A percentile compares a stretch with the other conserved stretches of the same genome.
Evolutionary conservation across 2,329 filamentous ascomycete species (phyloP).

Genomic region (Aureobasidium lini): DNA sequence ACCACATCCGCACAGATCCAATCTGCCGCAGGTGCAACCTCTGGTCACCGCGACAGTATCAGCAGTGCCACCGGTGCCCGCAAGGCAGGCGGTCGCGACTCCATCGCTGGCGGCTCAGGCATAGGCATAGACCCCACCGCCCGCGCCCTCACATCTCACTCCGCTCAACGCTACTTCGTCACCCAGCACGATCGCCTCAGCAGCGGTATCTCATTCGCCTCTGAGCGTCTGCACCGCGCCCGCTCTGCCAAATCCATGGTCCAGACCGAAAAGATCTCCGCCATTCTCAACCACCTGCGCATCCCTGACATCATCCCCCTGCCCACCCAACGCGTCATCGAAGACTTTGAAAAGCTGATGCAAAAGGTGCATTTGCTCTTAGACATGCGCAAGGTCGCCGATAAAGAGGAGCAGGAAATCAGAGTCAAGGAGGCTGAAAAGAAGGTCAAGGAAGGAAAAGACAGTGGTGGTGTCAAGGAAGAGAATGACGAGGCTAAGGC

Average conservation of each 20-base stretch:
- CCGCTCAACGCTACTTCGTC: conserved; percentile 77
- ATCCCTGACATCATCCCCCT: conserved; percentile 63
- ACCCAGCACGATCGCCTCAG: conserved; percentile 66
- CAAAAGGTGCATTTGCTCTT: conserved; percentile 60
- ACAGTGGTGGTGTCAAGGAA: conserved; percentile 4
- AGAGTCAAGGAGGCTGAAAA: conserved; percentile 42
- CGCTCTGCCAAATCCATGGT: conserved; percentile 69
- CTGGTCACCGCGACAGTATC: conserved; percentile 38
- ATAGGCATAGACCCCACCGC: conserved; percentile 21
- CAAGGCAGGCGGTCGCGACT: conserved; percentile 30
- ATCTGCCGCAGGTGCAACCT: conserved; percentile 19
- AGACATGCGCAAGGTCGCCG: conserved; percentile 64
- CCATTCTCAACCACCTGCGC: conserved; percentile 63
- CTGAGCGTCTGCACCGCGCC: conserved; percentile 71
- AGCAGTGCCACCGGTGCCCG: conserved; percentile 23
- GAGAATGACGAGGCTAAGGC: conserved; percentile 7
- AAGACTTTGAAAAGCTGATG: conserved; percentile 64
- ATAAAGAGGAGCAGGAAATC: conserved; percentile 69
- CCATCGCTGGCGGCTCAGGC: conserved; percentile 33
- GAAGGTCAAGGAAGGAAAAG: conserved; percentile 13
- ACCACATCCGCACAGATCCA: conserved; percentile 17
- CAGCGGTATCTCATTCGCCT: conserved; percentile 82
- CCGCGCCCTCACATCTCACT: conserved; percentile 62
- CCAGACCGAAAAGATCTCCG: conserved; percentile 67
- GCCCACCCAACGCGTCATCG: conserved; percentile 64